phyloP scores from a whole-genome alignment of 1,139 yeast genomes.

The Diutina mesorugosa region DNA sequence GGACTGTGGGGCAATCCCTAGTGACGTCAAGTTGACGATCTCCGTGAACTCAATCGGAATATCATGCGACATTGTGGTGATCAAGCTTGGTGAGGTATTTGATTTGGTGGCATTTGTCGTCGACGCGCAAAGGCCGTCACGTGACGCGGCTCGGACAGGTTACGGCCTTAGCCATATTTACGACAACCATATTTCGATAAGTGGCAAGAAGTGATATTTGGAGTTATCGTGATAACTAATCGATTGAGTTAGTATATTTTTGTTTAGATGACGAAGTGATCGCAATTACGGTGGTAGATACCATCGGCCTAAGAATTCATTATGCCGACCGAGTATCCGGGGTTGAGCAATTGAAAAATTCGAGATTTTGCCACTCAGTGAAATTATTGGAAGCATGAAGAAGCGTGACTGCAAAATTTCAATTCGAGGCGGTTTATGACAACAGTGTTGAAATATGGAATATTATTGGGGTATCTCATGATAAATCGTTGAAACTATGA shows the following conservation, averaged over 20 bases:
- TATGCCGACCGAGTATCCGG: background rate
- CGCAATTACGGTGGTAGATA: background rate
- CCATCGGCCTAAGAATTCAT: background rate
- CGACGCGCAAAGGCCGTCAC: background rate
- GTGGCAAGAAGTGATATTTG: background rate
- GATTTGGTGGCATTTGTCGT: slow-evolving; percentile 1
- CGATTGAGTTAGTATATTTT: too few relatives aligned
- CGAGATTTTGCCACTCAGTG: background rate
- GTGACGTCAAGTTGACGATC: slow-evolving; percentile 71
- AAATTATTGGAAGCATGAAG: background rate
- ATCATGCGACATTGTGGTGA: slow-evolving; percentile 28
- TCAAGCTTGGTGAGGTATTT: background rate
- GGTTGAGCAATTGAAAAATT: background rate
- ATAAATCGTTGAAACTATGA: too few relatives aligned
- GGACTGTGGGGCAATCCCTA: slow-evolving; percentile 74
- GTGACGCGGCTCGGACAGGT: background rate
- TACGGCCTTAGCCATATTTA: background rate
- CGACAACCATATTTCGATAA: background rate
- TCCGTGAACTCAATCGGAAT: slow-evolving; percentile 96
- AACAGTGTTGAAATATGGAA: too few relatives aligned
- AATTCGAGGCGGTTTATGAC: too few relatives aligned
- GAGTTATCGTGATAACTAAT: too few relatives aligned
- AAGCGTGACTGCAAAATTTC: background rate
- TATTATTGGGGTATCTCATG: too few relatives aligned
- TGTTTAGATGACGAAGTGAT: too few relatives aligned